Conservation (phyloP, 768 basidiomycete species). For the Mycena amicta region DNA sequence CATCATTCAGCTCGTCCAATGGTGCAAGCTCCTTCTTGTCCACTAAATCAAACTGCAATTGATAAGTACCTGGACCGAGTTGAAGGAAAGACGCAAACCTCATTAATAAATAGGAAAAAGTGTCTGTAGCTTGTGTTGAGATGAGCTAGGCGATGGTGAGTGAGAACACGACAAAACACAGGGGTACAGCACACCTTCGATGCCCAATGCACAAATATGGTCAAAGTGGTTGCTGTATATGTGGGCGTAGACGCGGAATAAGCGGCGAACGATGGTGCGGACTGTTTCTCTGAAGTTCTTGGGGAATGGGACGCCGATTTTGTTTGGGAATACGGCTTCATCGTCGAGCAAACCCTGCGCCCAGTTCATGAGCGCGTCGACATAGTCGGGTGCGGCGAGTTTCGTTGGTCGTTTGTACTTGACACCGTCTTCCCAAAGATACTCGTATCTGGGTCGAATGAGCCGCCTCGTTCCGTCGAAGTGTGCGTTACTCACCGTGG, state of each 20-base stretch:
- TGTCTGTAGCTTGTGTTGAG: slow-evolving; percentile 98
- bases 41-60: slow-evolving; percentile 80
- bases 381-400: slow-evolving; percentile 93
- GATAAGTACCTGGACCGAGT: slow-evolving; percentile 20
- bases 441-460: slow-evolving; percentile 72
- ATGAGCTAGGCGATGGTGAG: slow-evolving; percentile 64
- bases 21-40: slow-evolving; percentile 96
- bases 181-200: slow-evolving; percentile 72
- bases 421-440: slow-evolving; percentile 91
- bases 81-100: slow-evolving; percentile 53
- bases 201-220: slow-evolving; percentile 95
- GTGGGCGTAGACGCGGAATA: slow-evolving; percentile 98
- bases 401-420: slow-evolving; percentile 91
- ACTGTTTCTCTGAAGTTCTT: slow-evolving; percentile 88
- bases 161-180: background rate
- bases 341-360: slow-evolving; percentile 91
- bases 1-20: slow-evolving; percentile 92
- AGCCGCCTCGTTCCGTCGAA: slow-evolving; percentile 3
- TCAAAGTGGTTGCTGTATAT: slow-evolving; percentile 99
- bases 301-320: slow-evolving; percentile 92
- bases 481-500: slow-evolving; percentile 61
- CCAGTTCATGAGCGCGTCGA: slow-evolving; percentile 99
- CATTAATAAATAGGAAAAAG: slow-evolving; percentile 95
- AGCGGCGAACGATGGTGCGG: slow-evolving; percentile 85
- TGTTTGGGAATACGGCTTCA: slow-evolving; percentile 89